Percentiles rank a stretch among this genome's conserved stretches.
phyloP scores from a whole-genome alignment of 1,139 yeast species.

The Zygosaccharomyces sapae region DNA sequence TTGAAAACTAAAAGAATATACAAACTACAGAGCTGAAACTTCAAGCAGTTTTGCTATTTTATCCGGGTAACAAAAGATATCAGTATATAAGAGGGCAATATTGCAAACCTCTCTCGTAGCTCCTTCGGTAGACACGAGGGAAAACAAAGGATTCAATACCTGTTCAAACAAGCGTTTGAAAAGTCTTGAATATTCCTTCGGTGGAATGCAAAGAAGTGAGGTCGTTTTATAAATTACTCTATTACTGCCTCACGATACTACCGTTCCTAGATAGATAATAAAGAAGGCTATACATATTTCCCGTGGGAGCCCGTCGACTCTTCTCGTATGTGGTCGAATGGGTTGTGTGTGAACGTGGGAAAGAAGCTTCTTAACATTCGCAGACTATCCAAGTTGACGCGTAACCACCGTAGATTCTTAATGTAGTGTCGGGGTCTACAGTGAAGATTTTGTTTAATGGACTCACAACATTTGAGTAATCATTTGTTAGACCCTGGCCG shows the following conservation, averaged over 20 bases:
- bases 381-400: slow-evolving; percentile 33
- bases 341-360: slow-evolving; percentile 30
- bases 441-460: slow-evolving; percentile 20
- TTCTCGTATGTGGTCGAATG: slow-evolving; percentile 1
- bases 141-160: not conserved
- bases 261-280: slow-evolving; percentile 31
- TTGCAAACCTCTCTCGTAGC: no score
- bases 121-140: no score
- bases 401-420: slow-evolving; percentile 31
- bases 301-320: slow-evolving; percentile 25
- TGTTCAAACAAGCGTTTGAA: slow-evolving; percentile 1
- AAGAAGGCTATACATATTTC: slow-evolving; percentile 37
- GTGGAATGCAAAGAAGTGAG: slow-evolving; percentile 13
- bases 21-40: no score
- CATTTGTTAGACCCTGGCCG: slow-evolving; percentile 18
- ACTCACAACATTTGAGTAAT: slow-evolving; percentile 25
- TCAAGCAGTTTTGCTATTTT: no score
- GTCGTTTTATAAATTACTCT: slow-evolving; percentile 2
- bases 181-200: slow-evolving; percentile 2
- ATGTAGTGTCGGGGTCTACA: slow-evolving; percentile 1
- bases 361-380: slow-evolving; percentile 33
- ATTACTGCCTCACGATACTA: slow-evolving; percentile 21
- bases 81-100: no score
- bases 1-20: no score
- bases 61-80: no score